phyloP scores from a whole-genome alignment of 1,284 basidiomycete genomes.

The Ganoderma meredithae region DNA sequence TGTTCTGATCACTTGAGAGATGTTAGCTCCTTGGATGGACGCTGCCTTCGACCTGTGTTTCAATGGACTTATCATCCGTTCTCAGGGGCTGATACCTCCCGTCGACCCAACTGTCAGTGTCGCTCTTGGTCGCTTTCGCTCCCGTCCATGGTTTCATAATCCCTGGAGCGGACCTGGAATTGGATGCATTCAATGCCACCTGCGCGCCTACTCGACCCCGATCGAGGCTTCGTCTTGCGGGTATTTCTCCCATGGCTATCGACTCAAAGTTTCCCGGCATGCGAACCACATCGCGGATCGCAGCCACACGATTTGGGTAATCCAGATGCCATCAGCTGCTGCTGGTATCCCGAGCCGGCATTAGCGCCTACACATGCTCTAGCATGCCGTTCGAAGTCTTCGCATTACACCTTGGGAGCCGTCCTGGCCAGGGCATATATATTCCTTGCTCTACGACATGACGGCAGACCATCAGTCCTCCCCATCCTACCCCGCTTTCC shows the following conservation, averaged over 20 bases:
- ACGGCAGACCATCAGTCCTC: background rate
- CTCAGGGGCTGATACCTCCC: background rate
- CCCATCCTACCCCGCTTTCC: background rate
- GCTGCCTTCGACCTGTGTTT: background rate
- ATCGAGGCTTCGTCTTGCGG: constrained; percentile 1
- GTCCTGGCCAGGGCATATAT: background rate
- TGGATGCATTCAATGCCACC: background rate
- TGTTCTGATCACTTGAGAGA: background rate
- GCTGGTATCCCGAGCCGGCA: background rate
- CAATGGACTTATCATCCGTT: background rate
- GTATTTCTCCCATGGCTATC: constrained; percentile 10
- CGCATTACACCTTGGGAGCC: background rate
- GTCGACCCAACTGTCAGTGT: background rate
- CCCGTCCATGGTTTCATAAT: background rate
- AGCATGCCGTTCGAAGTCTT: background rate
- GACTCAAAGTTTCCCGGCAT: background rate
- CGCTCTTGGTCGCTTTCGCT: background rate
- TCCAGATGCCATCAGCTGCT: background rate
- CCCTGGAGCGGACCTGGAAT: background rate
- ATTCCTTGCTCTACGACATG: background rate
- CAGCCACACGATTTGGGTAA: background rate
- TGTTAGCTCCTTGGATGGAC: background rate
- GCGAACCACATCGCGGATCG: constrained; percentile 2
- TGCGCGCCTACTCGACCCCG: background rate
- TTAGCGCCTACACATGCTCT: background rate